Percentiles rank a stretch among this genome's conserved stretches.
phyloP scores from a whole-genome alignment of 495 filamentous ascomycete species.

The Clavariopsis aquatica region DNA sequence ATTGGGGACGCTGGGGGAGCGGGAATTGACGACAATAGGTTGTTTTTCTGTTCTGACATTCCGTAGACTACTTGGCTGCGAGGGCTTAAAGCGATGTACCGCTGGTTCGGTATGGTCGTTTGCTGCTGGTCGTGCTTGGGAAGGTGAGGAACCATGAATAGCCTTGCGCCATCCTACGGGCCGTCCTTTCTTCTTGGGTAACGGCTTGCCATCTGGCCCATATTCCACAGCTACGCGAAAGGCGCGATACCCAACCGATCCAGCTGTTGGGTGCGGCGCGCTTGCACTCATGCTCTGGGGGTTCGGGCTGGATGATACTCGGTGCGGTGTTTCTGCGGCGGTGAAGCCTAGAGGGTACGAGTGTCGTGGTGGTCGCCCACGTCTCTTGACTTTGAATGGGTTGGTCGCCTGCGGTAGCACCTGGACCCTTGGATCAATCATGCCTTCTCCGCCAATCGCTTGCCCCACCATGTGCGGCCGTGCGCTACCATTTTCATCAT shows the following conservation, averaged over 20 bases:
- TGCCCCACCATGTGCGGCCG: background rate
- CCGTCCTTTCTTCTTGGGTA: conserved; percentile 47
- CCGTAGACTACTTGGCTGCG: conserved; percentile 27
- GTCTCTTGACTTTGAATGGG: conserved; percentile 28
- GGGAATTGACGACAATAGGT: conserved; percentile 22
- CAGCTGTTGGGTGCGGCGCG: conserved; percentile 22
- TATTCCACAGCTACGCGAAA: conserved; percentile 32
- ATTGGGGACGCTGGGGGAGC: conserved; percentile 27
- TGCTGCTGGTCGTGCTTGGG: conserved; percentile 7
- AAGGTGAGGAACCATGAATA: conserved; percentile 38
- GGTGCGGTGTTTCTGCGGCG: background rate
- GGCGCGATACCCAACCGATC: conserved; percentile 39
- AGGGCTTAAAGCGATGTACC: conserved; percentile 8
- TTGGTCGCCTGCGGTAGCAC: conserved; percentile 23
- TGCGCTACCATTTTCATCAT: conserved; percentile 16
- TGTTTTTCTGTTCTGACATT: conserved; percentile 20
- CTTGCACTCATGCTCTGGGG: conserved; percentile 21
- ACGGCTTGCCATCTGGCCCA: conserved; percentile 35
- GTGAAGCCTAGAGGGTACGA: conserved; percentile 17
- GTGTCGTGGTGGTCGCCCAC: conserved; percentile 30
- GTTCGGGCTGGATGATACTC: background rate
- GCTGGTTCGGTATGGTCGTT: conserved; percentile 15
- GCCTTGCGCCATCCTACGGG: conserved; percentile 48
- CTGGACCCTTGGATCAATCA: conserved; percentile 7
- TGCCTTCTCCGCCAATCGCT: conserved; percentile 2